Evolutionary conservation across 1,284 basidiomycete species (phyloP).

Genomic region (Cerrena zonata): DNA sequence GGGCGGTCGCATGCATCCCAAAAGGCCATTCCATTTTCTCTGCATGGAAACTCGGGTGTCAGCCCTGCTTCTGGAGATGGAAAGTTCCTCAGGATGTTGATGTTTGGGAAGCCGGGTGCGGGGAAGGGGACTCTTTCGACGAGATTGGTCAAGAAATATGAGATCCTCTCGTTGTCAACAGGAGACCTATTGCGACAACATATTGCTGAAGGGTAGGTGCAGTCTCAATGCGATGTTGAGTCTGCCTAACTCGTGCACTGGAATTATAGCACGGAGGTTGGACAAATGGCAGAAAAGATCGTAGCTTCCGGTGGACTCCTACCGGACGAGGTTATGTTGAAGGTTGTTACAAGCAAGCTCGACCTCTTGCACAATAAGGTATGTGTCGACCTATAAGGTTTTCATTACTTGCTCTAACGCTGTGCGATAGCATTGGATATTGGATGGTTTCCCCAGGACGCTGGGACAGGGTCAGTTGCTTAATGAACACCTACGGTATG

Average conservation of each 20-base stretch:
- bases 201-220: conserved; percentile 56
- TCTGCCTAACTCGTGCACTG: not conserved
- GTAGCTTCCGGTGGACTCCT: conserved; percentile 72
- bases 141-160: conserved; percentile 70
- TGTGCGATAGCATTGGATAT: conserved; percentile 71
- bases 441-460: conserved; percentile 96
- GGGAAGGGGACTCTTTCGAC: conserved; percentile 76
- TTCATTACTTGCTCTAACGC: not conserved
- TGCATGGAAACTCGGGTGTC: conserved; percentile 37
- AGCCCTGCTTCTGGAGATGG: conserved; percentile 18
- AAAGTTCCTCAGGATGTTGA: conserved; percentile 62
- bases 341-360: conserved; percentile 67
- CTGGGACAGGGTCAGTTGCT: conserved; percentile 83
- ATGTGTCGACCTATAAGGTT: conserved; percentile 11
- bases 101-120: conserved; percentile 78
- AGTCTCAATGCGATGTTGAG: too few species aligned
- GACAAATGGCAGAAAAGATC: conserved; percentile 66
- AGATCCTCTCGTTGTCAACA: conserved; percentile 69
- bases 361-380: conserved; percentile 65
- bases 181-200: conserved; percentile 79
- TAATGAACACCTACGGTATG: conserved; percentile 66
- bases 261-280: conserved; percentile 55
- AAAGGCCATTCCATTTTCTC: conserved; percentile 48
- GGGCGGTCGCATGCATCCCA: conserved; percentile 35
- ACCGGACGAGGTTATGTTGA: conserved; percentile 74